Evolutionary conservation across 805 yeast species (phyloP).

Genomic region (Saccharomycopsis fibuligera): DNA sequence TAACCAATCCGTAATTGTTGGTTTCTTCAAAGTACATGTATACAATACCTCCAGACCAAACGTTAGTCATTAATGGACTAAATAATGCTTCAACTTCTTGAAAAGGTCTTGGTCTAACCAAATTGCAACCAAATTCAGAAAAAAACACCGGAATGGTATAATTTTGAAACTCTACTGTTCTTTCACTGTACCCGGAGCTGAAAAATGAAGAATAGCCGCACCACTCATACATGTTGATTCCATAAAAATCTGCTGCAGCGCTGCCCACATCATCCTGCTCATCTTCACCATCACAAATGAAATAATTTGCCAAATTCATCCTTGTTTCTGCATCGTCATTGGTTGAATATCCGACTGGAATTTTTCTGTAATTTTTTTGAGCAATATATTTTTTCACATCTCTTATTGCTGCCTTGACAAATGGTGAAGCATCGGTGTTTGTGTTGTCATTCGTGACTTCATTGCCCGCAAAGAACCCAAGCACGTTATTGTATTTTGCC

Average conservation of each 20-base stretch:
- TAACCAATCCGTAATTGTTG: conserved; percentile 75
- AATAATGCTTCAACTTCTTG: conserved; percentile 67
- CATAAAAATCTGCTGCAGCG: conserved; percentile 75
- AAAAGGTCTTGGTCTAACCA: conserved; percentile 65
- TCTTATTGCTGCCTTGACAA: conserved; percentile 78
- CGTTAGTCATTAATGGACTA: conserved; percentile 69
- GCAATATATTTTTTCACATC: conserved; percentile 65
- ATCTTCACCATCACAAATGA: conserved; percentile 65
- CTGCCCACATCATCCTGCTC: too few species aligned
- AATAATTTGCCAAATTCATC: conserved; percentile 64
- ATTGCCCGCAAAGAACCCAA: conserved; percentile 84
- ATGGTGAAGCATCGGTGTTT: conserved; percentile 72
- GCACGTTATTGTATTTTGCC: conserved; percentile 61
- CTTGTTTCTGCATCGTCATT: conserved; percentile 68
- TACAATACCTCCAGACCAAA: conserved; percentile 92
- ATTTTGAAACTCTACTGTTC: conserved; percentile 68
- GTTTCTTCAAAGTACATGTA: conserved; percentile 87
- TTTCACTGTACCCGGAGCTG: conserved; percentile 59
- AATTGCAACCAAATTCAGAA: conserved; percentile 86
- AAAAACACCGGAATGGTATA: conserved; percentile 77
- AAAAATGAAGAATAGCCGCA: conserved; percentile 61
- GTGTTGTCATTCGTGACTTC: conserved; percentile 65
- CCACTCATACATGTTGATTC: conserved; percentile 87
- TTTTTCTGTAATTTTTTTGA: conserved; percentile 51
- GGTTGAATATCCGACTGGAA: conserved; percentile 80